Evolutionary conservation across 177 flowering plant species (phyloP).

Genomic region (Tripterygium wilfordii): DNA sequence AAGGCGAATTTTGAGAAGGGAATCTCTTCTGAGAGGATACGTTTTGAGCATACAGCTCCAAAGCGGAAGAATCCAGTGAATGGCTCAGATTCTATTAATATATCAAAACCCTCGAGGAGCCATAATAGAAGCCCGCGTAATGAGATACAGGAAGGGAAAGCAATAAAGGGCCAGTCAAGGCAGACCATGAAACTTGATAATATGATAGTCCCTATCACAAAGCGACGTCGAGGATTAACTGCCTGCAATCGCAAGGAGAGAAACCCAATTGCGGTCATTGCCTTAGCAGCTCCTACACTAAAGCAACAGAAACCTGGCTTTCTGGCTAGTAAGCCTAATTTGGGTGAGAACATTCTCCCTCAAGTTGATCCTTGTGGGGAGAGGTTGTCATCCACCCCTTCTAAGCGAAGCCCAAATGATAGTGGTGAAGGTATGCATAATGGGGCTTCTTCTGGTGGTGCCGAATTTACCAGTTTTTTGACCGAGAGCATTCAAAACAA

Average conservation of each 20-base stretch:
- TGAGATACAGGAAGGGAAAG: constrained; percentile 8
- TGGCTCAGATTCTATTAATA: constrained; percentile 4
- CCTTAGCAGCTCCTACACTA: background rate
- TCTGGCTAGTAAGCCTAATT: background rate
- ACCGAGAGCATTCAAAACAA: no score
- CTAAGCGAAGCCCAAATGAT: constrained; percentile 4
- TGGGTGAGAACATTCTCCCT: constrained; percentile 1
- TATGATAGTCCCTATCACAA: constrained; percentile 13
- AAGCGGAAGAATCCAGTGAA: constrained; percentile 1
- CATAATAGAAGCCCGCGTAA: background rate
- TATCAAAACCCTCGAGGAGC: background rate
- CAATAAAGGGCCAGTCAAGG: constrained; percentile 1
- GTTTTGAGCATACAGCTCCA: constrained; percentile 6
- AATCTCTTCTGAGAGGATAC: constrained; percentile 6
- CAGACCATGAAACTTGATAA: constrained; percentile 2
- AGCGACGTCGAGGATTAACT: constrained; percentile 15
- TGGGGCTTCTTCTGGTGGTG: background rate
- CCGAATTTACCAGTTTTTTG: no score
- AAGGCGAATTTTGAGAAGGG: background rate
- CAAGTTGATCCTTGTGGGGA: constrained; percentile 12
- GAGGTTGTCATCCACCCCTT: constrained; percentile 8
- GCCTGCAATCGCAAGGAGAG: constrained; percentile 15
- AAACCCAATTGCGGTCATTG: constrained; percentile 1
- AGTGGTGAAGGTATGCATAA: constrained; percentile 7
- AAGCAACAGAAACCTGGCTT: constrained; percentile 9